Evolutionary conservation across 352 stramenopile genomes (phyloP), one percentile per base, ranked within the genome.

Genomic region (Globisporangium radiosum): DNA sequence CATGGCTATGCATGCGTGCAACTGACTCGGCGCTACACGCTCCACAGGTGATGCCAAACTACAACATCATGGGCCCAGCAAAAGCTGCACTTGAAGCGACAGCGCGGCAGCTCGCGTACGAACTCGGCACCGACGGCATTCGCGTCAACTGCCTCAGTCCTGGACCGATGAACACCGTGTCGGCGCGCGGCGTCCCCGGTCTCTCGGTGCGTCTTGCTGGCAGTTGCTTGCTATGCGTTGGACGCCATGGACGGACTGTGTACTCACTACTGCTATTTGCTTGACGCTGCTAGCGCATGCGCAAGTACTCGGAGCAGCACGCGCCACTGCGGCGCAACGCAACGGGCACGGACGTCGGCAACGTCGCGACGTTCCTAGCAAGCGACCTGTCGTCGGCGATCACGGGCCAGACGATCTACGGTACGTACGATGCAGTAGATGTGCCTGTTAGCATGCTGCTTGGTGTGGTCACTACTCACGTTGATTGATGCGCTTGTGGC

Each of bases 51-150:
- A 78, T 97, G 45, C 89, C 85, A 11, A 90, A 81, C 52, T 98
- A 98, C 73, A 92, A 95, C 61, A 70, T 93, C 15, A 98, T 98
- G 92, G 92, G 92, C 5, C 89, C 89, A 5, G 88, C 87, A 15
- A 97, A 98, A 60, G 92, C 89, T 39, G 84, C 86, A 7, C 73
- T 97, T 6, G 92, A 97, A 61, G 82, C 85, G 6, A 88, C 81
- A 13, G 71, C 89, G 19, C 72, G 90, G 36, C 84, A 90, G 39
- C 68, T 98, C 4, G 92, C 92, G 19, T 73, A 80, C 39, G 91
- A 97, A 47, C 69, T 96, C 2, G 81, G 84, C 11, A 65, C 69
- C 0, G 63, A 87, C 15, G 74, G 83, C 19, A 88, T 97, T 54
- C 86, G 88, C 47, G 88, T 97, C 44, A 98, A 98, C 70, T 90